A percentile compares a stretch with the other conserved stretches of the same genome.
These are phyloP conservation scores for Gossypium aridum DNA, from an alignment of 441 rosid genomes.

Conservation along the genomic window DNA sequence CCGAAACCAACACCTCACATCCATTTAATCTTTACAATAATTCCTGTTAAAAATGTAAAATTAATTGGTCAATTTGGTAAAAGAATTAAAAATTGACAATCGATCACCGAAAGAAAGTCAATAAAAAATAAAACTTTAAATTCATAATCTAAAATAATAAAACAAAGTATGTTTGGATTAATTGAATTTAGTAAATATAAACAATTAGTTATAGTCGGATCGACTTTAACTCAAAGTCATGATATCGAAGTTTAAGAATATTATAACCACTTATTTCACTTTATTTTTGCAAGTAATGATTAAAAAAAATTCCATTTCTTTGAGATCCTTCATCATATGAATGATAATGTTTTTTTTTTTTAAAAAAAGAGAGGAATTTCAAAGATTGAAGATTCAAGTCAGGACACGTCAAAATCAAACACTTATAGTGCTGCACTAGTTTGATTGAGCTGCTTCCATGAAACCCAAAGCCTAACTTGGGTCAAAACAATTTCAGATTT, in stretches of 20 bases:
- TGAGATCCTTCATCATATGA: background rate
- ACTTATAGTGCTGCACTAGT: background rate
- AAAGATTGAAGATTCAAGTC: background rate
- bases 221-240: too few species aligned
- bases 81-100: too few species aligned
- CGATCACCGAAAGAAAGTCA: too few species aligned
- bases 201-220: too few species aligned
- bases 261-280: background rate
- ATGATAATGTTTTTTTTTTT: background rate
- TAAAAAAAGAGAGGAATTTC: background rate
- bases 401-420: background rate
- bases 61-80: background rate
- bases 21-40: background rate
- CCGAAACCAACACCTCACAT: background rate
- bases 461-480: background rate
- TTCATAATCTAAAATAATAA: too few species aligned
- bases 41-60: background rate
- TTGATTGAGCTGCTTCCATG: background rate
- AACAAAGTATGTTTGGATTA: too few species aligned
- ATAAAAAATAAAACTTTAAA: too few species aligned
- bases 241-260: background rate
- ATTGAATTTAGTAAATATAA: too few species aligned
- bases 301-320: background rate
- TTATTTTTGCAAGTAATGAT: background rate
- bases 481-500: background rate